A percentile compares a stretch with the other conserved stretches of the same genome.
These are phyloP conservation scores for Graphilbum sp. DNA, from an alignment of 2,329 filamentous ascomycete genomes.

Conservation along the genomic window DNA sequence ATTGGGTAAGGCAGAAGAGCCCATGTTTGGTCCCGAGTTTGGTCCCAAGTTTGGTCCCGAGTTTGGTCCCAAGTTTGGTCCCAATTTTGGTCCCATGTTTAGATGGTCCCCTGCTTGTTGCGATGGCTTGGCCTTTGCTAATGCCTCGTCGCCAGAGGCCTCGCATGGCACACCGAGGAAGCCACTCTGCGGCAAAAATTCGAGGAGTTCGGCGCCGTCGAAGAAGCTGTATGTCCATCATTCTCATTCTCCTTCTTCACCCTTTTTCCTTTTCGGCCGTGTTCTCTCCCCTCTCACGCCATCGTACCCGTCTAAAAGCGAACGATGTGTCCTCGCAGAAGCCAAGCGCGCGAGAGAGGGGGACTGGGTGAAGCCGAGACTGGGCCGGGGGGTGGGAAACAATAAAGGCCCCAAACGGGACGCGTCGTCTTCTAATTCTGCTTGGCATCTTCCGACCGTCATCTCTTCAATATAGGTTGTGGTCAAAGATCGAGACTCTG, in stretches of 20 bases:
- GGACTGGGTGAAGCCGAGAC: no score
- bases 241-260: background rate
- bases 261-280: background rate
- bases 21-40: no score
- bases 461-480: constrained; percentile 49
- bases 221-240: constrained; percentile 70
- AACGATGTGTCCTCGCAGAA: no score
- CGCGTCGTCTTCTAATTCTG: background rate
- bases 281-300: background rate
- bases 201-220: constrained; percentile 74
- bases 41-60: no score
- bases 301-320: no score
- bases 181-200: constrained; percentile 76
- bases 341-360: no score
- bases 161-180: constrained; percentile 97
- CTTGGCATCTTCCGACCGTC: background rate
- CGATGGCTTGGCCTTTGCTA: no score
- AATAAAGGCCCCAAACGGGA: no score
- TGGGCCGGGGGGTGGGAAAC: no score
- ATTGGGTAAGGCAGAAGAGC: constrained; percentile 84
- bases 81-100: background rate
- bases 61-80: no score
- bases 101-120: background rate
- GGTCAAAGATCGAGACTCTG: constrained; percentile 93
- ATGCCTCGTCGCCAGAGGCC: constrained; percentile 62